Evolutionary conservation across 2,329 filamentous ascomycete genomes (phyloP).

Genomic region (Paracoccidioides brasiliensis): DNA sequence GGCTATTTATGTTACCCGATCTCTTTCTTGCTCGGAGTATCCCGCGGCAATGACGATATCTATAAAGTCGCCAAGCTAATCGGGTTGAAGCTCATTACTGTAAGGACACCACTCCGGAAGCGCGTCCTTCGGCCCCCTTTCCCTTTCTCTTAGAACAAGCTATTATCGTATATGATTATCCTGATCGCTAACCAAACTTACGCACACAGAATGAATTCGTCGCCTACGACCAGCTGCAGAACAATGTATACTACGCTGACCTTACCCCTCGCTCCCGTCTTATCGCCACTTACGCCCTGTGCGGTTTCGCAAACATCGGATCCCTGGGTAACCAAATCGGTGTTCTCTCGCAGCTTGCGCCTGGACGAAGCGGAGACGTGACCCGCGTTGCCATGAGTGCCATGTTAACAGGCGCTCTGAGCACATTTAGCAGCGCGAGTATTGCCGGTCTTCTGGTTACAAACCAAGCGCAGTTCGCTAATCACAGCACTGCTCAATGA

Average conservation of each 20-base stretch:
- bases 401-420: constrained; percentile 62
- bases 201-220: constrained; percentile 57
- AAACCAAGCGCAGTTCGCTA: constrained; percentile 23
- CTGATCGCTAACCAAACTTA: background rate
- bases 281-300: constrained; percentile 77
- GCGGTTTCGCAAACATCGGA: constrained; percentile 71
- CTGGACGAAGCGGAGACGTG: constrained; percentile 60
- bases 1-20: constrained; percentile 68
- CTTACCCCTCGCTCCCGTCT: constrained; percentile 60
- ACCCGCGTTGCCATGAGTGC: constrained; percentile 63
- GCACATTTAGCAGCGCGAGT: constrained; percentile 64
- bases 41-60: constrained; percentile 46
- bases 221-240: constrained; percentile 50
- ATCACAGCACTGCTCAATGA: background rate
- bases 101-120: constrained; percentile 21
- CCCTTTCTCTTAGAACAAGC: background rate
- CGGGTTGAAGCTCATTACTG: constrained; percentile 68
- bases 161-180: background rate
- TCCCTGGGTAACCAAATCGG: constrained; percentile 83
- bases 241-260: constrained; percentile 37
- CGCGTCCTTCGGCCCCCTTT: constrained; percentile 9
- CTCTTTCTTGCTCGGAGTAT: constrained; percentile 69
- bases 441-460: constrained; percentile 65
- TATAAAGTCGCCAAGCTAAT: constrained; percentile 66
- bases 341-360: constrained; percentile 69